Evolutionary conservation across 306 rosid species (phyloP).

Genomic region (Lupinus albus): DNA sequence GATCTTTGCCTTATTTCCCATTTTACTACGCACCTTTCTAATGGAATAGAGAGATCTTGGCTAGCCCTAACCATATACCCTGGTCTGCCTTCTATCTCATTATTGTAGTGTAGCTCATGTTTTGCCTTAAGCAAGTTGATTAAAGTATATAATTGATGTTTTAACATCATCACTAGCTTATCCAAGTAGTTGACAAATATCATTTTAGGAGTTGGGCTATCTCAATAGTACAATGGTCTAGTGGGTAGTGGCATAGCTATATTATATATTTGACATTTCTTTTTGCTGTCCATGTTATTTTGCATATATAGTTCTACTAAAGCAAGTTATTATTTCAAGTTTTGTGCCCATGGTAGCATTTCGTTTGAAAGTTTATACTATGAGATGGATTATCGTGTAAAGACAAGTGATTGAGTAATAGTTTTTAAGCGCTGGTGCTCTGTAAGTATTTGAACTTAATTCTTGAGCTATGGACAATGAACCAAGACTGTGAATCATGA

Average conservation of each 20-base stretch:
- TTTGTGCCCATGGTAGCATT: conserved; percentile 40
- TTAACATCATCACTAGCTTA: conserved; percentile 37
- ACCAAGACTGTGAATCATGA: conserved; percentile 19
- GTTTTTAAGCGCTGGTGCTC: conserved; percentile 4
- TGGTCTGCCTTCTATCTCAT: conserved; percentile 37
- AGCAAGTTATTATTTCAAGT: conserved; percentile 34
- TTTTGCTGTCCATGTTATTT: conserved; percentile 36
- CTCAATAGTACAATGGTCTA: conserved; percentile 28
- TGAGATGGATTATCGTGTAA: conserved; percentile 41
- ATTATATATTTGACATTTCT: conserved; percentile 26
- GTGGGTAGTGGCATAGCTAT: conserved; percentile 17
- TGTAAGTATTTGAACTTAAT: conserved; percentile 16
- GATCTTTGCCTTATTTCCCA: conserved; percentile 38
- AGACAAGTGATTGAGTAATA: conserved; percentile 36
- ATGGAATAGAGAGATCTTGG: conserved; percentile 35
- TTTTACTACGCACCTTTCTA: conserved; percentile 26
- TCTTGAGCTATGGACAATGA: neutral
- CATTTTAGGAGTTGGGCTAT: conserved; percentile 36
- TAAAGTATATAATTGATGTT: conserved; percentile 39
- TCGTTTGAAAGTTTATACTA: conserved; percentile 27
- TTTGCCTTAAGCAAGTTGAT: conserved; percentile 42
- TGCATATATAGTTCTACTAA: conserved; percentile 41
- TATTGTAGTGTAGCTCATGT: conserved; percentile 43
- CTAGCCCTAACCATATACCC: conserved; percentile 36
- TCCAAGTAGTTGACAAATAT: conserved; percentile 46